Evolutionary conservation across 495 filamentous ascomycete species (phyloP).

Genomic region (Penicillium canariense): DNA sequence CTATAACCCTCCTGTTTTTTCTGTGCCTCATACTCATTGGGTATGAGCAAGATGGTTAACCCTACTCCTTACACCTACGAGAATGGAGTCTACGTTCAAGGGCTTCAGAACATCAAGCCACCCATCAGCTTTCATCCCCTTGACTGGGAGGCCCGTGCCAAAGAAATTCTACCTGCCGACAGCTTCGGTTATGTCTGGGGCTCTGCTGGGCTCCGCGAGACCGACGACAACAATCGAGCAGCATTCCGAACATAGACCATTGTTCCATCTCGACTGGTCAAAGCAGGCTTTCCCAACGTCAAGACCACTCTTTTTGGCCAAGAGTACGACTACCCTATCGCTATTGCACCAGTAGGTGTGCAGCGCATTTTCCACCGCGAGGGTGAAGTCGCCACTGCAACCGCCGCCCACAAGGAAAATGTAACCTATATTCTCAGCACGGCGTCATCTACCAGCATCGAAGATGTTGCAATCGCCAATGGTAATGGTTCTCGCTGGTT

Average conservation of each 20-base stretch:
- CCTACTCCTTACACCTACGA: background rate
- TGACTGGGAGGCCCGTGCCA: background rate
- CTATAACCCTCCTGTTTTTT: no score
- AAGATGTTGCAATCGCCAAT: constrained; percentile 43
- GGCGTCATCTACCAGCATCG: constrained; percentile 29
- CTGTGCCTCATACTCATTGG: no score
- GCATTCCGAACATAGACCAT: background rate
- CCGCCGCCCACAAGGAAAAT: background rate
- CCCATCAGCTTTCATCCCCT: background rate
- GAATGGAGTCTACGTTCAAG: background rate
- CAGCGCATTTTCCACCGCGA: constrained; percentile 51
- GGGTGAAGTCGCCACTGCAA: constrained; percentile 27
- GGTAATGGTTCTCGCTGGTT: constrained; percentile 45
- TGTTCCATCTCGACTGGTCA: background rate
- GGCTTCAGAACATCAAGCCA: background rate
- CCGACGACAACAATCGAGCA: background rate
- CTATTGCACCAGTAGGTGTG: constrained; percentile 54
- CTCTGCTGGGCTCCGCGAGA: background rate
- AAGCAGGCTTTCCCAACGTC: background rate
- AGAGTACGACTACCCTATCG: constrained; percentile 35
- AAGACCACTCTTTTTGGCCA: constrained; percentile 19
- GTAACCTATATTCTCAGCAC: background rate
- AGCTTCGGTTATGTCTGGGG: background rate
- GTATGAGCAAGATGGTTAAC: no score
- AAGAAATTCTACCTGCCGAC: background rate